phyloP scores from a whole-genome alignment of 75 land plant species.

The Picea glauca region DNA sequence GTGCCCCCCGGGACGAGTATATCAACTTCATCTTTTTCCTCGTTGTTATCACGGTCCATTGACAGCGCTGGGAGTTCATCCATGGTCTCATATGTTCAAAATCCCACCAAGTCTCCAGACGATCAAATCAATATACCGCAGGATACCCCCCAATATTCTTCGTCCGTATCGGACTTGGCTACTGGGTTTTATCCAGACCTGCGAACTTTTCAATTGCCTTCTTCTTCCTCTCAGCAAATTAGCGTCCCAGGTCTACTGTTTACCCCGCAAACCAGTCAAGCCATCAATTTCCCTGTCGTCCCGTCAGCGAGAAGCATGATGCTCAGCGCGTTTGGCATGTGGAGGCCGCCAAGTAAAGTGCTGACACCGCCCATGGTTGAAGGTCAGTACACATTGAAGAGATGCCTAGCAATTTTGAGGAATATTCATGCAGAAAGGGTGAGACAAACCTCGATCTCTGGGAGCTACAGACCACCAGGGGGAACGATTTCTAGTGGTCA shows the following conservation, averaged over 20 bases:
- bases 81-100: slow-evolving; percentile 3
- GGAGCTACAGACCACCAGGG: not conserved
- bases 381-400: slow-evolving; percentile 7
- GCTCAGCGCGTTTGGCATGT: slow-evolving; percentile 4
- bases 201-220: slow-evolving; percentile 29
- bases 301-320: not conserved
- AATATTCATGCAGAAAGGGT: slow-evolving; percentile 8
- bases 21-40: slow-evolving; percentile 41
- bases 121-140: not conserved
- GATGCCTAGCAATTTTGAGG: slow-evolving; percentile 9
- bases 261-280: not conserved
- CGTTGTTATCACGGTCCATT: slow-evolving; percentile 22
- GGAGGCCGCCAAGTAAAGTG: not conserved
- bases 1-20: slow-evolving; percentile 5
- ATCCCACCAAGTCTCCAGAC: not conserved
- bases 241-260: not conserved
- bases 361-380: not conserved
- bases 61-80: slow-evolving; percentile 39
- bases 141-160: not conserved
- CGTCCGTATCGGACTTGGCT: slow-evolving; percentile 11
- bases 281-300: not conserved
- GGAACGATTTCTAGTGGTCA: slow-evolving; percentile 20
- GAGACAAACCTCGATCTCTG: not conserved
- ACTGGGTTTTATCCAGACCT: slow-evolving; percentile 13
- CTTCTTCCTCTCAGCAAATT: slow-evolving; percentile 5